Evolutionary conservation across 2,329 filamentous ascomycete genomes (phyloP).

Genomic region (Diaporthe destruens): DNA sequence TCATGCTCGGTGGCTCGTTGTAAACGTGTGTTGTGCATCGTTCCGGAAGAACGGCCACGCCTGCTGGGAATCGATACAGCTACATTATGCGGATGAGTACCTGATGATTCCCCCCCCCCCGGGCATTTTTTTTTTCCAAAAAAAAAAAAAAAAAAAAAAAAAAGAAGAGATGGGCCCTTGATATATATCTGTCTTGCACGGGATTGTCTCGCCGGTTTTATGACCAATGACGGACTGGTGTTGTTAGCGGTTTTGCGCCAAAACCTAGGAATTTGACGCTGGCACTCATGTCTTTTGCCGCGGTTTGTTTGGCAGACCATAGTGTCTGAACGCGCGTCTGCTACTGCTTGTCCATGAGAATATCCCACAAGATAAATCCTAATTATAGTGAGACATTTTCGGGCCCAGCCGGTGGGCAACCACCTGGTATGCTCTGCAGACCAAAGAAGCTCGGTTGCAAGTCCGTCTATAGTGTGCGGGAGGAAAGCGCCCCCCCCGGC

Average conservation of each 20-base stretch:
- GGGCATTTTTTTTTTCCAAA: too few species aligned
- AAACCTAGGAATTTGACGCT: too few species aligned
- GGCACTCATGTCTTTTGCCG: background rate
- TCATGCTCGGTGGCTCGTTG: slow-evolving; percentile 9
- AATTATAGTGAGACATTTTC: too few species aligned
- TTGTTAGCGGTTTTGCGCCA: background rate
- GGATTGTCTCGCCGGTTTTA: too few species aligned
- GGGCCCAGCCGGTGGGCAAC: background rate
- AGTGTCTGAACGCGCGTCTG: background rate
- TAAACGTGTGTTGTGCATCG: background rate
- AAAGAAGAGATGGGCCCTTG: background rate
- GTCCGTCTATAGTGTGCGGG: background rate
- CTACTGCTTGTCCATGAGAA: background rate
- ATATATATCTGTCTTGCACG: background rate
- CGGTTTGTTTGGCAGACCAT: background rate
- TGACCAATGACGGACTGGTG: background rate
- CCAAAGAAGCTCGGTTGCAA: background rate
- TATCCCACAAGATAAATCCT: background rate
- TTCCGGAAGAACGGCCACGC: background rate
- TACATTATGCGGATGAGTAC: background rate
- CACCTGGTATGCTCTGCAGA: too few species aligned
- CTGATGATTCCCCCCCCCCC: background rate
- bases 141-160: too few species aligned
- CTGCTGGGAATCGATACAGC: background rate
- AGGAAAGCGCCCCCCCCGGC: too few species aligned